These are phyloP conservation scores for Phycomyces nitens DNA, from an alignment of 192 early-diverging fungal species.

Conservation along the genomic window DNA sequence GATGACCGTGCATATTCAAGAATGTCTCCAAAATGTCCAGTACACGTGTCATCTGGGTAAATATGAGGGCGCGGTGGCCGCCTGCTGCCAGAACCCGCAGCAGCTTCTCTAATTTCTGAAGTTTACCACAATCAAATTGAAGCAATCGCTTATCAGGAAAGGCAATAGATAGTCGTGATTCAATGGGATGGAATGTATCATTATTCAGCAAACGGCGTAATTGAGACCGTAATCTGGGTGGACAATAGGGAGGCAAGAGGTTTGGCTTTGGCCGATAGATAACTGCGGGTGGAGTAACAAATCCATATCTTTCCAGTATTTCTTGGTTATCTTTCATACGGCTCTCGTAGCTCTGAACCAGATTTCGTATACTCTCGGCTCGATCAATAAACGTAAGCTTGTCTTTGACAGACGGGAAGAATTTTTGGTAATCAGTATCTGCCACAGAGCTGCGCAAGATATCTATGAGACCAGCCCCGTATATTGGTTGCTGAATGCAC, in stretches of 20 bases:
- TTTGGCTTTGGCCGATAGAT: slow-evolving; percentile 19
- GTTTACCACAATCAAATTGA: slow-evolving; percentile 83
- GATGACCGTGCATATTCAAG: slow-evolving; percentile 64
- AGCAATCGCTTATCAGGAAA: slow-evolving; percentile 82
- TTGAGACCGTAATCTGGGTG: slow-evolving; percentile 19
- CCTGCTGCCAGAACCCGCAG: slow-evolving; percentile 53
- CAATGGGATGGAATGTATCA: slow-evolving; percentile 57
- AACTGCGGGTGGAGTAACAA: slow-evolving; percentile 55
- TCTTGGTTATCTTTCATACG: slow-evolving; percentile 38
- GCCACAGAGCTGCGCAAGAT: slow-evolving; percentile 26
- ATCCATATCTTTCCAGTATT: slow-evolving; percentile 52
- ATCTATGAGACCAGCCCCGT: slow-evolving; percentile 38
- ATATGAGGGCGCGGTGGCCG: slow-evolving; percentile 60
- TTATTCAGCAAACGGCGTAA: slow-evolving; percentile 22
- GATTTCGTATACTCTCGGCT: slow-evolving; percentile 29
- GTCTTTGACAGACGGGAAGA: slow-evolving; percentile 24
- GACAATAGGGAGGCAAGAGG: slow-evolving; percentile 11
- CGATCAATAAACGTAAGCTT: slow-evolving; percentile 27
- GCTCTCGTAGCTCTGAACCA: slow-evolving; percentile 35
- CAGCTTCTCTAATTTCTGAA: slow-evolving; percentile 57
- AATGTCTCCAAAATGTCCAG: slow-evolving; percentile 65
- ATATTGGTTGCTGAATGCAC: slow-evolving; percentile 36
- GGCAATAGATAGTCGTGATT: slow-evolving; percentile 65
- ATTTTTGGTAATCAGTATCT: not conserved
- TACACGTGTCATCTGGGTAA: slow-evolving; percentile 68